Evolutionary conservation across 306 rosid genomes (phyloP), one percentile per base, ranked within the genome.

Genomic region (Chamaecrista fasciculata): DNA sequence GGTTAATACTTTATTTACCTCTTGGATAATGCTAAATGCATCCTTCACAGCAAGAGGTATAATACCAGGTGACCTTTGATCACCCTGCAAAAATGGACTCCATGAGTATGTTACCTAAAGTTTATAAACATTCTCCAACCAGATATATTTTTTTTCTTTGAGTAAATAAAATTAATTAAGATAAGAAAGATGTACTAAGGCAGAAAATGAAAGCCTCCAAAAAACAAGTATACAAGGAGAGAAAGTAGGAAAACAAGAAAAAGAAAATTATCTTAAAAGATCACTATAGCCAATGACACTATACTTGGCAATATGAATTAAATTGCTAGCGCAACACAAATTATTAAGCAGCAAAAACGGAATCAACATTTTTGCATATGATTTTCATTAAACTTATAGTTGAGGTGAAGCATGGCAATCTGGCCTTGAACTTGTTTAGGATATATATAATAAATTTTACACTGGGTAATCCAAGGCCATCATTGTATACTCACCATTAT

Each of bases 61-160:
- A 74, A 95, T 89, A 78, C 99, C 99, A 70, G 99, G 99, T 40
- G 99, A 95, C 73, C 96, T 87, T 79, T 95, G 99, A 86, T 95
- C 96, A 74, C 99, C 99, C 99, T 95, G 84, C 68, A 86, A 81
- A 74, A 44, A 82, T 36, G 49, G 66, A 75, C 62, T 21, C 39
- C 61, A 44, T 60, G 72, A 81, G 67, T 70, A 65, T 18, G 48
- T 37, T 42, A 46, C 46, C 36, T 34, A 28, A 78, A 66, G 39
- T 42, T 39, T 56, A 28, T 34, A 57, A 78, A 66, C 69, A 40
- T 51, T 70, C 56, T 44, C 66, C 11, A 67, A 66, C 69, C 43
- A 71, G 74, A 57, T 51, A 42, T 57, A 47, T 46, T 65, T 36
- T 56, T 56, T 56, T 15, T 2, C 39, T 56, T 56, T 55, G 6